A percentile compares a stretch with the other conserved stretches of the same genome.
Evolutionary conservation across 345 rosid species (phyloP).

Genomic region (Trapa bicornis): DNA sequence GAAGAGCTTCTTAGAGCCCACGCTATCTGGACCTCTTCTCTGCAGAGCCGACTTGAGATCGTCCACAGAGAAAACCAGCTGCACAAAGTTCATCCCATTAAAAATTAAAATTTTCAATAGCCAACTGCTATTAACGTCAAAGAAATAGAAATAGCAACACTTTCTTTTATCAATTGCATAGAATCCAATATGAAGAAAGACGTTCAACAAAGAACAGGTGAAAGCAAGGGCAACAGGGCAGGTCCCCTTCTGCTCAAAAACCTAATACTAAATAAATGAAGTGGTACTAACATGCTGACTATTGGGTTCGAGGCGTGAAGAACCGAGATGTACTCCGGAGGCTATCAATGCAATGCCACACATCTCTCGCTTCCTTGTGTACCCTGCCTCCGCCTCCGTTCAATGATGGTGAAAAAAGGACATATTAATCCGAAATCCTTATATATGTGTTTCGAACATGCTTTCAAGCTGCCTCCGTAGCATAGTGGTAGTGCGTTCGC

Average conservation of each 20-base stretch:
- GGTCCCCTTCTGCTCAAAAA: neutral
- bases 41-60: conserved; percentile 41
- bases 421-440: too few species aligned
- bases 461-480: conserved; percentile 36
- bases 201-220: neutral
- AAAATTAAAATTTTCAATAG: neutral
- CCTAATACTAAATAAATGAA: neutral
- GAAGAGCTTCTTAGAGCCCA: conserved; percentile 37
- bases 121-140: neutral
- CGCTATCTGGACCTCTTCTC: conserved; percentile 72
- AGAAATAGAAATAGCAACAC: neutral
- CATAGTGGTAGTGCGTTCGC: conserved; percentile 99
- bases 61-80: conserved; percentile 34
- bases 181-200: neutral
- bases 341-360: conserved; percentile 68
- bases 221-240: neutral
- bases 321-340: conserved; percentile 40
- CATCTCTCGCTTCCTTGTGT: conserved; percentile 23
- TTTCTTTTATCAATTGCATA: neutral
- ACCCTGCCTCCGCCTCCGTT: neutral
- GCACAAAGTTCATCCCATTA: neutral
- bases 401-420: too few species aligned
- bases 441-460: too few species aligned
- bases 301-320: conserved; percentile 17
- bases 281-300: conserved; percentile 20